phyloP scores from a whole-genome alignment of 2,329 filamentous ascomycete genomes.

The Aphanocladium album region DNA sequence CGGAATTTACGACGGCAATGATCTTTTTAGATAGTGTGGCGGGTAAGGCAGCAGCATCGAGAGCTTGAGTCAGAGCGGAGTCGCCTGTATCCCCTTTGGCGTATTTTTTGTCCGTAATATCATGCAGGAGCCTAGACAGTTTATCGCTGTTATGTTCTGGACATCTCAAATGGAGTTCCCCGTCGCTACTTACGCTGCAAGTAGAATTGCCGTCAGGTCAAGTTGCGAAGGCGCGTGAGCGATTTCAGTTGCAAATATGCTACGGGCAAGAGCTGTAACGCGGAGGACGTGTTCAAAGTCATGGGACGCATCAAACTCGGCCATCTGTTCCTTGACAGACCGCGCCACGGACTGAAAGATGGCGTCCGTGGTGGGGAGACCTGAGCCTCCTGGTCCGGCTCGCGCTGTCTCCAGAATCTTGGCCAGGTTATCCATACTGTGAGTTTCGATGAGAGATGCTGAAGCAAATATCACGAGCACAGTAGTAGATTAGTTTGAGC shows the following conservation, averaged over 20 bases:
- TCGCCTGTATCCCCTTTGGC: slow-evolving; percentile 46
- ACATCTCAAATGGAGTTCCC: no score
- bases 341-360: not conserved
- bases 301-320: slow-evolving; percentile 77
- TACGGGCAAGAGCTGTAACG: slow-evolving; percentile 65
- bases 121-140: slow-evolving; percentile 63
- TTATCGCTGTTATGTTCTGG: slow-evolving; percentile 38
- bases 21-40: slow-evolving; percentile 38
- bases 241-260: slow-evolving; percentile 51
- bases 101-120: slow-evolving; percentile 89
- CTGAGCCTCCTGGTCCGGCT: no score
- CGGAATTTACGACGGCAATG: slow-evolving; percentile 66
- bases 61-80: slow-evolving; percentile 54
- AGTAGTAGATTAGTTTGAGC: no score
- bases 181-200: not conserved
- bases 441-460: no score
- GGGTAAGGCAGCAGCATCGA: slow-evolving; percentile 51
- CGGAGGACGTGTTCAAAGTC: slow-evolving; percentile 81
- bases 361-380: not conserved
- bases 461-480: no score
- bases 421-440: not conserved
- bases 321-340: slow-evolving; percentile 57
- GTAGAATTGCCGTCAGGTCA: slow-evolving; percentile 12
- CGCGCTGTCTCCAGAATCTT: not conserved
- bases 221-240: slow-evolving; percentile 15